Evolutionary conservation across 768 basidiomycete genomes (phyloP).

Genomic region (Trametes cubensis): DNA sequence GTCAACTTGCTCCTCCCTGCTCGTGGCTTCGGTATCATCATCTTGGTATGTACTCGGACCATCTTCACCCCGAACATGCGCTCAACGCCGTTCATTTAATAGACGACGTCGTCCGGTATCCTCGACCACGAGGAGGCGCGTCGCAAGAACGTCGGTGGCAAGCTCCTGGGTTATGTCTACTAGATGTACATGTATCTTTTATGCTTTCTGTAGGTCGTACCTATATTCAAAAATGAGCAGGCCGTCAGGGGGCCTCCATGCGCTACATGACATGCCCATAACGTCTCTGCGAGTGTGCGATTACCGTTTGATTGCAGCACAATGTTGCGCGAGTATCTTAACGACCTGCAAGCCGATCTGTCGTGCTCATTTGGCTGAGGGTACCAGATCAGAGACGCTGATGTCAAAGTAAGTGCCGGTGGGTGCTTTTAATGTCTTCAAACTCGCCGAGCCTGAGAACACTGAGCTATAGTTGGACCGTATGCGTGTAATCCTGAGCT

Average conservation of each 20-base stretch:
- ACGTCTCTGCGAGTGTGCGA: no score
- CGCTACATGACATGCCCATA: neutral
- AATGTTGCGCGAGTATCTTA: no score
- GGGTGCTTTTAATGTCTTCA: no score
- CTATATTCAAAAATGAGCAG: conserved; percentile 21
- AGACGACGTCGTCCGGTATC: conserved; percentile 98
- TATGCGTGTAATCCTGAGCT: no score
- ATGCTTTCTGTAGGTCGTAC: conserved; percentile 21
- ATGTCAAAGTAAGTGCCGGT: no score
- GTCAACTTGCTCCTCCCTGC: conserved; percentile 96
- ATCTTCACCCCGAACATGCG: neutral
- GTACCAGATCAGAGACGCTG: no score
- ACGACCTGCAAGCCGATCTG: no score
- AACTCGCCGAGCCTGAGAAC: no score
- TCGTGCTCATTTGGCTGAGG: no score
- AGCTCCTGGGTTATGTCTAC: conserved; percentile 91
- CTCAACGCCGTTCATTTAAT: conserved; percentile 4
- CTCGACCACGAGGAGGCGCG: conserved; percentile 99
- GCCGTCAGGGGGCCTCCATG: conserved; percentile 18
- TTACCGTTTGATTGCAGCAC: no score
- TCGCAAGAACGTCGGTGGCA: conserved; percentile 97
- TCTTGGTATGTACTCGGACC: conserved; percentile 62
- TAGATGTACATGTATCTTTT: conserved; percentile 43
- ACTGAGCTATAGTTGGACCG: no score
- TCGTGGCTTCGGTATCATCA: conserved; percentile 95